Percentiles rank a stretch among this genome's conserved stretches.
phyloP scores from a whole-genome alignment of 202 grass and related monocot species.

The Carex sylvatica region DNA sequence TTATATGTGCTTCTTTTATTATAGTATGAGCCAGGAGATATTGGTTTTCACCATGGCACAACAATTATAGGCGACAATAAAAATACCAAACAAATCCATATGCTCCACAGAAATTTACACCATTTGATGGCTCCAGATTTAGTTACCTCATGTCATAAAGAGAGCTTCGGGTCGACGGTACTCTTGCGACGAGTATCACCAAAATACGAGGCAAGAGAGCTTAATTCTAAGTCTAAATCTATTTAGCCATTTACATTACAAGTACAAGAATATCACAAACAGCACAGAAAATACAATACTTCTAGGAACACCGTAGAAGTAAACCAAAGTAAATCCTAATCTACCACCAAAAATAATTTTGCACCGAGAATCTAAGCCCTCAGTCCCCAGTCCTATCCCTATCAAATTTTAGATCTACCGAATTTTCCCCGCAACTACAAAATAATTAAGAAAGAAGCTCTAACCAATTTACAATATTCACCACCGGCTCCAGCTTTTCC shows the following conservation, averaged over 20 bases:
- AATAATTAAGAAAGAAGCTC: slow-evolving; percentile 14
- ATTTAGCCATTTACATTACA: slow-evolving; percentile 33
- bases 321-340: slow-evolving; percentile 20
- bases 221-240: slow-evolving; percentile 25
- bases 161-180: not conserved
- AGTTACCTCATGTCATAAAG: not conserved
- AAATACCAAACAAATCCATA: not conserved
- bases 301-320: slow-evolving; percentile 18
- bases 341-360: not conserved
- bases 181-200: not conserved
- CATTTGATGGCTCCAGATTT: not conserved
- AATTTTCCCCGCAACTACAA: slow-evolving; percentile 13
- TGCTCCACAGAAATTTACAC: not conserved
- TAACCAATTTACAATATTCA: slow-evolving; percentile 20
- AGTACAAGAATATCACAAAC: slow-evolving; percentile 22
- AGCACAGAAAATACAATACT: slow-evolving; percentile 24
- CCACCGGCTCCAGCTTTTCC: not conserved
- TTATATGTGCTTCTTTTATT: not conserved
- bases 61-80: no score
- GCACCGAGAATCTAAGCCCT: slow-evolving; percentile 16
- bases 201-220: slow-evolving; percentile 1
- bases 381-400: slow-evolving; percentile 24
- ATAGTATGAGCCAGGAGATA: not conserved
- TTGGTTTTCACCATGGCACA: not conserved
- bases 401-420: slow-evolving; percentile 15